phyloP scores from a whole-genome alignment of 1,284 basidiomycete genomes.

The Pterulicium gracile region DNA sequence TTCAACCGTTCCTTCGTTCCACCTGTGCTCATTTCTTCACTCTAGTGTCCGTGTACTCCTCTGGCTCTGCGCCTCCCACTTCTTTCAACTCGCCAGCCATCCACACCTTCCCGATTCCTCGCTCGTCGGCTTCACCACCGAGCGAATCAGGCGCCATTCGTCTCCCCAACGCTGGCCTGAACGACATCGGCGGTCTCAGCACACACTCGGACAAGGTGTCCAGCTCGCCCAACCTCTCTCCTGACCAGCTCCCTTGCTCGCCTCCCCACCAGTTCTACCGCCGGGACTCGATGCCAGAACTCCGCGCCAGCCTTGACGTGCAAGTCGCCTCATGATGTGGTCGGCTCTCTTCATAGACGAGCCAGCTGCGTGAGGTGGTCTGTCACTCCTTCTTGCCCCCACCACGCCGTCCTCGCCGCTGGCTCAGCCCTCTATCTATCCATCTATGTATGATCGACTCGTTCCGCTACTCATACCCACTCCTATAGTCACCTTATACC shows the following conservation, averaged over 20 bases:
- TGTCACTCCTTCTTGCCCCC: too few species aligned
- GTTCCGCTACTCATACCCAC: background rate
- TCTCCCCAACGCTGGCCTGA: conserved; percentile 56
- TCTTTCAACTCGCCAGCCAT: conserved; percentile 54
- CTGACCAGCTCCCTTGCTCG: conserved; percentile 21
- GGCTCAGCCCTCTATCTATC: background rate
- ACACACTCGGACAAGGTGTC: conserved; percentile 15
- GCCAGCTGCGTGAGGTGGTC: too few species aligned
- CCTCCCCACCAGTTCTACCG: conserved; percentile 18
- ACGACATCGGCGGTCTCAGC: conserved; percentile 35
- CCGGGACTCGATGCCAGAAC: conserved; percentile 18
- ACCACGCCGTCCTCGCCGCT: background rate
- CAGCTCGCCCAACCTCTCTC: conserved; percentile 31
- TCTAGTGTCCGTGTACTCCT: conserved; percentile 56
- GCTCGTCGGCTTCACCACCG: conserved; percentile 13
- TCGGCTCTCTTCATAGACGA: too few species aligned
- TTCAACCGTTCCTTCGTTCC: conserved; percentile 2
- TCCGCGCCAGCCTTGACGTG: conserved; percentile 12
- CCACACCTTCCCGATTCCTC: conserved; percentile 45
- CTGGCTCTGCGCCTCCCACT: conserved; percentile 48
- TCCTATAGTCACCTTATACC: background rate
- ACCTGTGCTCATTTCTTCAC: conserved; percentile 9
- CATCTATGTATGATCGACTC: background rate
- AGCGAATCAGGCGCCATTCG: conserved; percentile 29
- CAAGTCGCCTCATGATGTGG: conserved; percentile 1